Evolutionary conservation across 495 filamentous ascomycete genomes (phyloP), one percentile per base, ranked within the genome.

Genomic region (Cryomyces minteri): DNA sequence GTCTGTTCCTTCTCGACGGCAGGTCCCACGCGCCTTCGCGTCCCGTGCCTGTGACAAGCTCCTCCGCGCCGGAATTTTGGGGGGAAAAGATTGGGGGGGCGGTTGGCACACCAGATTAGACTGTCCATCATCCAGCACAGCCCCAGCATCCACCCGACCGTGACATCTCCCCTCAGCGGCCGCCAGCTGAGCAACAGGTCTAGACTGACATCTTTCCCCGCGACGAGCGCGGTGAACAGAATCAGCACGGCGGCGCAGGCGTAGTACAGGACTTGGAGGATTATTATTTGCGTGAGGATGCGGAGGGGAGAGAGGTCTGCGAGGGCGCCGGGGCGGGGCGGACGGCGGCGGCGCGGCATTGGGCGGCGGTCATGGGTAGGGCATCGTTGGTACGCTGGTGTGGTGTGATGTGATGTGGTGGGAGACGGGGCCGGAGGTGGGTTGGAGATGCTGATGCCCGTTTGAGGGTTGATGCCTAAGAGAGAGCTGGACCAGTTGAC

Each of bases 201-300:
- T 0, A 80, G 54, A 29, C 62, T 72, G 51, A 95, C 87, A 2
- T 68, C 59, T 8, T 71, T 68, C 4, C 92, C 90, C 12, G 84
- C 79, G 5, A 94, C 83, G 11, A 94, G 69, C 5, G 79, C 76
- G 11, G 84, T 87, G 74, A 99, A 99, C 39, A 93, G 63, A 48
- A 94, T 84, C 45, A 96, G 69, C 5, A 79, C 61, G 14, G 80
- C 69, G 4, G 81, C 82, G 53, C 68, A 68, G 49, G 64, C 64
- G 73, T 96, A 96, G 70, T 84, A 94, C 51, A 80, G 72, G 31
- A 67, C 57, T 58, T 99, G 90, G n/a, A 99, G 73, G 25, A 82
- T 60, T 53, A 82, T 51, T 60, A 99, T 95, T 65, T 95, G 90
- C 49, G 72, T 73, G 45, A 88, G 67, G 66, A 95, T 86, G 57